phyloP scores from a whole-genome alignment of 495 filamentous ascomycete genomes.

The Hamigera avellanea region DNA sequence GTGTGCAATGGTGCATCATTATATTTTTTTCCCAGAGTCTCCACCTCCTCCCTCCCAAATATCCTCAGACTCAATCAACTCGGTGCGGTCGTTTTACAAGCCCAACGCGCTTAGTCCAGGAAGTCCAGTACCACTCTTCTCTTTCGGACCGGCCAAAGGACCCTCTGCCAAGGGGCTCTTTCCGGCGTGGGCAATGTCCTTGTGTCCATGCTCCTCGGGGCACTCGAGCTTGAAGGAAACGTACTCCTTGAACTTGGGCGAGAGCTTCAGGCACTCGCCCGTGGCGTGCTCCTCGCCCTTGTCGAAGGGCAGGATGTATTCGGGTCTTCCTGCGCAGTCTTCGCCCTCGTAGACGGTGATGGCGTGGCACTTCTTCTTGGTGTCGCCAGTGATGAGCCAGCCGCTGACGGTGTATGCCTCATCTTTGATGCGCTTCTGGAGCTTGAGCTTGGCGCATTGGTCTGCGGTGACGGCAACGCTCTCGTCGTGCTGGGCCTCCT shows the following conservation, averaged over 20 bases:
- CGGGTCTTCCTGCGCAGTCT: constrained; percentile 5
- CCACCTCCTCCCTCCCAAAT: no score
- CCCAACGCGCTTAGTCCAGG: not conserved
- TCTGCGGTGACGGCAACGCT: constrained; percentile 3
- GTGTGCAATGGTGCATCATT: no score
- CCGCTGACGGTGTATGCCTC: constrained; percentile 8
- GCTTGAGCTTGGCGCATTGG: constrained; percentile 2
- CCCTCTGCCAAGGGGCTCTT: not conserved
- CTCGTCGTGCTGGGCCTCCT: not conserved
- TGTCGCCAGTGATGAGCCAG: constrained; percentile 4
- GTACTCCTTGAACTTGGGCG: constrained; percentile 2
- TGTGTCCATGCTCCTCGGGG: not conserved
- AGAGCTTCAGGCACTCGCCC: constrained; percentile 2
- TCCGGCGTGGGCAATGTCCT: not conserved
- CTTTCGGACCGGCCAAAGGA: not conserved
- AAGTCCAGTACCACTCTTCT: not conserved
- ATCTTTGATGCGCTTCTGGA: constrained; percentile 1
- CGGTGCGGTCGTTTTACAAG: not conserved
- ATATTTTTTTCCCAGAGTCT: no score
- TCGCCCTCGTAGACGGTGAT: constrained; percentile 6
- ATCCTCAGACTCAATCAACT: no score
- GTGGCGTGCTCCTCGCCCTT: not conserved
- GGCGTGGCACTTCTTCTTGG: constrained; percentile 3
- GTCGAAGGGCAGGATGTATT: constrained; percentile 4
- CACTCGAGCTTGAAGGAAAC: constrained; percentile 6